phyloP scores from a whole-genome alignment of 805 yeast genomes.

The Blastobotrys attinorum region DNA sequence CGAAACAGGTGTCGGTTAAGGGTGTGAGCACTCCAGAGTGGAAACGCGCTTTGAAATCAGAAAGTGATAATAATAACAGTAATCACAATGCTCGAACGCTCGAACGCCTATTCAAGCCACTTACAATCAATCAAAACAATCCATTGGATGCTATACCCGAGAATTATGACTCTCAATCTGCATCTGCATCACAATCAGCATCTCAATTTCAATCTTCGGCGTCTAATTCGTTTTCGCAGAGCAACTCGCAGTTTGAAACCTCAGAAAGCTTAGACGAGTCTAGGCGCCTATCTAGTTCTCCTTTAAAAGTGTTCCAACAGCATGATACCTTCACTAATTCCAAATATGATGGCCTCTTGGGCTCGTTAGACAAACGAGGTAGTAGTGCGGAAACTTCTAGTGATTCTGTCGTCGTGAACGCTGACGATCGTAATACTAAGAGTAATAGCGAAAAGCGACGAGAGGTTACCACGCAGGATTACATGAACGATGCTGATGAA shows the following conservation, averaged over 20 bases:
- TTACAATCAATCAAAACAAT: neutral
- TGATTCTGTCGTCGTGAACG: neutral
- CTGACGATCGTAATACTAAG: neutral
- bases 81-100: neutral
- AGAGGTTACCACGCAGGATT: conserved; percentile 11
- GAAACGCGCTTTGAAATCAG: conserved; percentile 3
- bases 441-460: neutral
- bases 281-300: conserved; percentile 6
- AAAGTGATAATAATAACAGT: neutral
- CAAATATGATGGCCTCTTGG: conserved; percentile 21
- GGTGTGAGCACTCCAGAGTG: conserved; percentile 3
- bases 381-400: neutral
- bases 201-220: neutral
- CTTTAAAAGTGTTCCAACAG: conserved; percentile 21
- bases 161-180: neutral
- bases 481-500: conserved; percentile 23
- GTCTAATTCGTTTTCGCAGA: neutral
- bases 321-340: conserved; percentile 24
- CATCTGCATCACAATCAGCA: neutral
- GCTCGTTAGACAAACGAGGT: conserved; percentile 8
- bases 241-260: neutral
- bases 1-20: neutral
- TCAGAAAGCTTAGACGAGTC: neutral
- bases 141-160: neutral
- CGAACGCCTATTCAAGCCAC: conserved; percentile 4